Percentiles rank a stretch among this genome's conserved stretches.
phyloP scores from a whole-genome alignment of 352 stramenopile species.

The Lagenidium giganteum region DNA sequence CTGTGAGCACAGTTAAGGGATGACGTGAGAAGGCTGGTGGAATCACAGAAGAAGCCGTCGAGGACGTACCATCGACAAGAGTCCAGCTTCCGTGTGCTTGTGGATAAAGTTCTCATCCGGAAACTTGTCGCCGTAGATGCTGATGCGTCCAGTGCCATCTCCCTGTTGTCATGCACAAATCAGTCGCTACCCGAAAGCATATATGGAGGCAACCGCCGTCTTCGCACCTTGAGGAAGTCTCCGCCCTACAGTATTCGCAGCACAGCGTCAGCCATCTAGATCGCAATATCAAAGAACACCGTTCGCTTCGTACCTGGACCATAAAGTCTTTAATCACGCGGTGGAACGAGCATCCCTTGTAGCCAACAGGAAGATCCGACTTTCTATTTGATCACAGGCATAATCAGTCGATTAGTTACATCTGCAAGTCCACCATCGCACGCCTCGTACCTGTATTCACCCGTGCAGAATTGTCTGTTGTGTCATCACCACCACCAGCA shows the following conservation, averaged over 20 bases:
- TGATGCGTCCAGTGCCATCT: conserved; percentile 77
- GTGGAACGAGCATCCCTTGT: conserved; percentile 87
- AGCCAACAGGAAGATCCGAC: conserved; percentile 80
- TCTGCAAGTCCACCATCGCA: neutral
- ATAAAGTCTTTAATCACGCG: conserved; percentile 92
- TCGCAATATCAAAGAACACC: neutral
- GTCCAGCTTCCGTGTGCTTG: conserved; percentile 75
- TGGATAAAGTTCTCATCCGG: conserved; percentile 78
- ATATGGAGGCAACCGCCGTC: neutral
- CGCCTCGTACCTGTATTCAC: conserved; percentile 86
- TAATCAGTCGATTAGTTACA: conserved; percentile 14
- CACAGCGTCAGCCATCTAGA: neutral
- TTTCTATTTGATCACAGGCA: conserved; percentile 41
- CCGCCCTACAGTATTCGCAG: conserved; percentile 30
- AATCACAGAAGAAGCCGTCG: neutral
- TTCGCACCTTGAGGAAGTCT: conserved; percentile 76
- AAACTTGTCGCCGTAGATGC: conserved; percentile 88
- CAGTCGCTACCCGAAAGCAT: neutral
- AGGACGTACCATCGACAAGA: conserved; percentile 73
- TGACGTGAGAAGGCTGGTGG: neutral
- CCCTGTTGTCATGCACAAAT: conserved; percentile 26
- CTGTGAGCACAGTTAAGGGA: conserved; percentile 20
- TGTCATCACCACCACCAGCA: conserved; percentile 5
- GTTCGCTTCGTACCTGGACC: conserved; percentile 43
- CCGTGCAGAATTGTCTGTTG: conserved; percentile 94